phyloP scores from a whole-genome alignment of 108 stramenopile genomes.

The Cyclotella cryptica region DNA sequence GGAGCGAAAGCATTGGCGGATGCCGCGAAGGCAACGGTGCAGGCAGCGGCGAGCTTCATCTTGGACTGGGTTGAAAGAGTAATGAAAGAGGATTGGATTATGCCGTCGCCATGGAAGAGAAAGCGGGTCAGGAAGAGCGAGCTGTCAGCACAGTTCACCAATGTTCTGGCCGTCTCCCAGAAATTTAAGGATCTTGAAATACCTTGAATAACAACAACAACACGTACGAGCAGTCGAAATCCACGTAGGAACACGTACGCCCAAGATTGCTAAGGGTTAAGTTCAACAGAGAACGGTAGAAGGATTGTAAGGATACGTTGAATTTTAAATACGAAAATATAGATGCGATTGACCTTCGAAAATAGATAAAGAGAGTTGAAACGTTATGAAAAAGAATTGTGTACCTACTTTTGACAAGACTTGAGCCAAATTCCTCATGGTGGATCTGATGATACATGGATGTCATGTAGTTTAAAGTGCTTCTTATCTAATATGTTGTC shows the following conservation, averaged over 20 bases:
- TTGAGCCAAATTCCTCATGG: too few relatives aligned
- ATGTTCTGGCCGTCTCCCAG: neutral
- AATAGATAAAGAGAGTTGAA: too few relatives aligned
- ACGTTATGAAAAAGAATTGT: too few relatives aligned
- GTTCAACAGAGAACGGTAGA: neutral
- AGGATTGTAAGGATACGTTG: too few relatives aligned
- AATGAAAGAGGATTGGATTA: constrained; percentile 3
- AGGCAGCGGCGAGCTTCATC: constrained; percentile 64
- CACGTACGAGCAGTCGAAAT: neutral
- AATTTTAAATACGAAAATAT: too few relatives aligned
- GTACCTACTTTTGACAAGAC: too few relatives aligned
- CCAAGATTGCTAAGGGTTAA: neutral
- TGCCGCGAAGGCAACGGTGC: constrained; percentile 73
- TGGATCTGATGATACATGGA: too few relatives aligned
- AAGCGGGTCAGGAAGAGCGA: neutral
- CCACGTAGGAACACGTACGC: neutral
- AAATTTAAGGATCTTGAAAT: neutral
- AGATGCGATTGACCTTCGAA: too few relatives aligned
- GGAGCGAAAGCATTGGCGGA: constrained; percentile 88
- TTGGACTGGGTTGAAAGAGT: constrained; percentile 7
- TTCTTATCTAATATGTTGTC: too few relatives aligned
- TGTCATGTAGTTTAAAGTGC: too few relatives aligned
- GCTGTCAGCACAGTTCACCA: neutral
- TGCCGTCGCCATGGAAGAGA: constrained; percentile 3
- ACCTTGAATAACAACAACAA: neutral